phyloP scores from a whole-genome alignment of 2,329 filamentous ascomycete genomes.

The Hymenoscyphus infarciens region DNA sequence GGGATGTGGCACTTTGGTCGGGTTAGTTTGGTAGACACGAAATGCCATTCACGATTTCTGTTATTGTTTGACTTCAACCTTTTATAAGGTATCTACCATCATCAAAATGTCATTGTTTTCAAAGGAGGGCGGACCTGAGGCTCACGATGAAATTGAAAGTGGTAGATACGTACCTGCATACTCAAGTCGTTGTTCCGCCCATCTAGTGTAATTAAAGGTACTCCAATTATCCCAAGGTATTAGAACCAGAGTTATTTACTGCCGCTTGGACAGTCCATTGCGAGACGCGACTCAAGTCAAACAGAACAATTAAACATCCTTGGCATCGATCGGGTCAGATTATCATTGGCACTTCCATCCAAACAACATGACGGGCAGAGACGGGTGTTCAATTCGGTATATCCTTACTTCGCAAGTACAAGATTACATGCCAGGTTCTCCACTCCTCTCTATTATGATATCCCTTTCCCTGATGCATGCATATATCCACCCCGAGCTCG shows the following conservation, averaged over 20 bases:
- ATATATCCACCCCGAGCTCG: neutral
- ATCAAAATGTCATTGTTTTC: neutral
- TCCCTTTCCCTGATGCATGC: neutral
- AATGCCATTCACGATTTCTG: neutral
- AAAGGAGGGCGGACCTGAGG: neutral
- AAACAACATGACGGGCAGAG: neutral
- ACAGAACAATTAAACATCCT: neutral
- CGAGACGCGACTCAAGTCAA: neutral
- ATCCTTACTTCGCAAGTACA: neutral
- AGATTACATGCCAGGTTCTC: neutral
- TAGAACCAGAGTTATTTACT: too few relatives aligned
- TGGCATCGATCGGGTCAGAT: neutral
- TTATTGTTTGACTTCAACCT: neutral
- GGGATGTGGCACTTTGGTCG: too few relatives aligned
- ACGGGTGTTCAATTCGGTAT: neutral
- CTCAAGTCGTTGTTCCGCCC: too few relatives aligned
- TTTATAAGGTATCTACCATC: neutral
- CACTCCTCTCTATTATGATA: neutral
- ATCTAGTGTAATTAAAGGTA: too few relatives aligned
- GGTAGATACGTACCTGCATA: too few relatives aligned
- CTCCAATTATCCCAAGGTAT: too few relatives aligned
- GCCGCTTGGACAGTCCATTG: too few relatives aligned
- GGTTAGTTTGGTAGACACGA: neutral
- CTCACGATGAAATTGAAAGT: too few relatives aligned
- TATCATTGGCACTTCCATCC: neutral